These are phyloP conservation scores for Diaporthe sp. DNA, from an alignment of 2,329 filamentous ascomycete species.

Conservation along the genomic window DNA sequence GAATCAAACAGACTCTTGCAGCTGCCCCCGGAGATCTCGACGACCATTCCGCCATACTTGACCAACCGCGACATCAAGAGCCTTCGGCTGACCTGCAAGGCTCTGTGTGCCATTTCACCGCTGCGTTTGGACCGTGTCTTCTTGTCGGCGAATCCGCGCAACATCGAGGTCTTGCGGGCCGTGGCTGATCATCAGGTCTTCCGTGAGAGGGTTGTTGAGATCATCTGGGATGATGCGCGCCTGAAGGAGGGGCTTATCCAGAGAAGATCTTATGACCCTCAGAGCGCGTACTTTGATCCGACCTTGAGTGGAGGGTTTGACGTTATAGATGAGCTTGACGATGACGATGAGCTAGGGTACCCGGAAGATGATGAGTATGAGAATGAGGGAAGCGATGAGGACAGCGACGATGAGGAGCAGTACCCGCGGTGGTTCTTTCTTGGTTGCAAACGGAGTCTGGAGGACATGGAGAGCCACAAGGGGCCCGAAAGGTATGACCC, in stretches of 20 bases:
- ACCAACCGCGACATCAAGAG: conserved; percentile 23
- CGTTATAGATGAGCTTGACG: not conserved
- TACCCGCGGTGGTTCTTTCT: not conserved
- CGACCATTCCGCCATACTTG: conserved; percentile 2
- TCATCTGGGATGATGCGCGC: conserved; percentile 27
- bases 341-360: conserved; percentile 1
- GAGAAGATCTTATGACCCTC: not conserved
- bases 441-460: not conserved
- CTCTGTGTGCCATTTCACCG: not conserved
- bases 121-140: conserved; percentile 26
- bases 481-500: not conserved
- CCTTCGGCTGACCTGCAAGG: conserved; percentile 21
- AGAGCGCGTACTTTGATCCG: not conserved
- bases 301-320: not conserved
- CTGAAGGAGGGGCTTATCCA: not conserved
- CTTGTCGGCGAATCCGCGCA: conserved; percentile 20
- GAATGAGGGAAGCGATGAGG: conserved; percentile 5
- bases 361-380: not conserved
- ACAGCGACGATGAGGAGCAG: not conserved
- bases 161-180: conserved; percentile 19
- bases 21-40: conserved; percentile 1
- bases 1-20: not conserved
- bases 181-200: conserved; percentile 9
- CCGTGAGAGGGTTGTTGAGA: conserved; percentile 1
- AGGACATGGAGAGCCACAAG: not conserved